phyloP scores from a whole-genome alignment of 2,329 filamentous ascomycete genomes.

The Aspergillus latus region DNA sequence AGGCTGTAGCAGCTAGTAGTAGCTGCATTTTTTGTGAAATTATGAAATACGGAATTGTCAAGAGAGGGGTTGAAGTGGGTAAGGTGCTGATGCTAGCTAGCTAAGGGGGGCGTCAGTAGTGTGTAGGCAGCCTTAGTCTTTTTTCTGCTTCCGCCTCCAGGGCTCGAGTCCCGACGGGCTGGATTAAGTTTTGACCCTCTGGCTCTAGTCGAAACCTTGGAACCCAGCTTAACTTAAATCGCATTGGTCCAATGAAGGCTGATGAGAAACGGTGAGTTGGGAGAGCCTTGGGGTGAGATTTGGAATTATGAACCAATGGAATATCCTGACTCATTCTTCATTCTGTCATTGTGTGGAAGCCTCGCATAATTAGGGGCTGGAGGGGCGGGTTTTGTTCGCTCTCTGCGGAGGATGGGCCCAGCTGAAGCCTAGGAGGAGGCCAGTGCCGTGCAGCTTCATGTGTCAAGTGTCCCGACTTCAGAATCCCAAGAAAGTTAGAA shows the following conservation, averaged over 20 bases:
- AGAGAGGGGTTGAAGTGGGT: slow-evolving; percentile 13
- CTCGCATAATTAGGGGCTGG: slow-evolving; percentile 6
- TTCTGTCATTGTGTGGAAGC: neutral
- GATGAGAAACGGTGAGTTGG: neutral
- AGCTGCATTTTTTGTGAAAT: slow-evolving; percentile 8
- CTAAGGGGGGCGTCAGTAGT: neutral
- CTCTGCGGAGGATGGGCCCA: slow-evolving; percentile 9
- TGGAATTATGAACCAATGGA: neutral
- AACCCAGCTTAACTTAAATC: slow-evolving; percentile 27
- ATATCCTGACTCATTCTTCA: neutral
- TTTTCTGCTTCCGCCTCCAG: slow-evolving; percentile 5
- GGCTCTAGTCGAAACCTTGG: slow-evolving; percentile 33
- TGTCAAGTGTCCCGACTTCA: slow-evolving; percentile 10
- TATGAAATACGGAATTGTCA: slow-evolving; percentile 1
- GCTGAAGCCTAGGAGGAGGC: neutral
- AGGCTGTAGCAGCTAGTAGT: neutral
- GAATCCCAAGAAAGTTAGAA: neutral
- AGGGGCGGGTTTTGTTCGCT: neutral
- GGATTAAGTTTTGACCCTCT: slow-evolving; percentile 36
- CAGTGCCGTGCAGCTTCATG: slow-evolving; percentile 4
- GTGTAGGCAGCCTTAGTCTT: slow-evolving; percentile 2
- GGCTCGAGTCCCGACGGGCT: slow-evolving; percentile 33
- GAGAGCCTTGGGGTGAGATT: neutral
- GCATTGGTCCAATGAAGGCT: neutral
- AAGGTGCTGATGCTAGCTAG: neutral